Evolutionary conservation across 352 stramenopile species (phyloP), one percentile per base, ranked within the genome.

Genomic region (Hyaloperonospora brassicae): DNA sequence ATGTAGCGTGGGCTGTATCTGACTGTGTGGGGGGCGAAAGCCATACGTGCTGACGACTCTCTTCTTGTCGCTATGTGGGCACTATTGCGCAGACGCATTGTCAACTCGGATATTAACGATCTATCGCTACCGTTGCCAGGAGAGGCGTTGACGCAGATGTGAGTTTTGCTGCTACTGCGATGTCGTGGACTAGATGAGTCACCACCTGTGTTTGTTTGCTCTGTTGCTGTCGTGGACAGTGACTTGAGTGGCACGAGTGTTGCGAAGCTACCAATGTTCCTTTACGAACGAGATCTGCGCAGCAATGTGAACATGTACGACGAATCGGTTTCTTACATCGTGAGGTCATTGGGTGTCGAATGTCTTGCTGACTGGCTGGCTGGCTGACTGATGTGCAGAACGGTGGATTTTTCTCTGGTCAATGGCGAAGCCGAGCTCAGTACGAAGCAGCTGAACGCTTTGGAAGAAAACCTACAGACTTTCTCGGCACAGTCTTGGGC

Each of bases 401-500:
- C n/a, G 14, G 40, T 55, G 31, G 23, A 61, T 40, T 55, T 61
- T 25, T 61, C 54, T 12, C 45, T 14, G 0, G 6, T 55, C 22
- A 55, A 23, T 31, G 34, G 43, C 4, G 40, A 47, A 17, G 50
- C 14, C 17, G 17, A 44, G 36, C 45, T 59, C 9, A 59, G 9
- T 23, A 24, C 24, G 13, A 21, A 36, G 38, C 27, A 61, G 38
- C 31, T 39, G n/a, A 25, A 2, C 21, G 36, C 31, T 30, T 47
- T 61, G 22, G 22, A 55, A 27, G 5, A 1, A 6, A 61, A 61
- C 11, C 13, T 27, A 39, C 22, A 51, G 22, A 51, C 47, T 1
- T 14, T 61, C 14, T 50, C 47, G 34, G 10, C 22, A 27, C 54
- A 61, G 30, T 24, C 23, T 10, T 61, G 54, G 54, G 47, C 54